Evolutionary conservation across 176 grass and related monocot species (phyloP).

Genomic region (Calamus simplicifolius): DNA sequence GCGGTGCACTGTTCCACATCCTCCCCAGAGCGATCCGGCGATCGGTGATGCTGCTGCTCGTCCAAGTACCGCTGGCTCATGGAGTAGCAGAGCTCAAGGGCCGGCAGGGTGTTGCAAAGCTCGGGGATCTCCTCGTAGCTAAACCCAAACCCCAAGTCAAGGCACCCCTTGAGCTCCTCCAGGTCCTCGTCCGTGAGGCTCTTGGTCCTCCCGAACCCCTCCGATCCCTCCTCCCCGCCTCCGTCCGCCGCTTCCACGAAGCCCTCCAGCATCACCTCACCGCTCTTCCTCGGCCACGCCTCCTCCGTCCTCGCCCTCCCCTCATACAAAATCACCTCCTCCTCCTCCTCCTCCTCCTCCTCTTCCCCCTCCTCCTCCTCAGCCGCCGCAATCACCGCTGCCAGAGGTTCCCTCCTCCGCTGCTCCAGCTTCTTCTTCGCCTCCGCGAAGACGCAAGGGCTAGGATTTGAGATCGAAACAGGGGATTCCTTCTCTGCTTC

Average conservation of each 20-base stretch:
- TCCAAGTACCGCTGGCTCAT: constrained; percentile 6
- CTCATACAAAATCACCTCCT: too few species aligned
- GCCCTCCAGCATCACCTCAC: constrained; percentile 14
- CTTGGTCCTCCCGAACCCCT: constrained; percentile 3
- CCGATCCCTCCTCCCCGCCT: background rate
- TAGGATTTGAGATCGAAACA: too few species aligned
- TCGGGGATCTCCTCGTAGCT: constrained; percentile 15
- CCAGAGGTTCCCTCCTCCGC: too few species aligned
- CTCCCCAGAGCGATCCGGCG: background rate
- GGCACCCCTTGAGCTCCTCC: constrained; percentile 15
- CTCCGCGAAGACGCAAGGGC: too few species aligned
- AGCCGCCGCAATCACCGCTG: too few species aligned
- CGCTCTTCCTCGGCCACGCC: background rate
- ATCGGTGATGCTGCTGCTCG: background rate
- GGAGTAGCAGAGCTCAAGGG: constrained; percentile 17
- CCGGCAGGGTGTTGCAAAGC: constrained; percentile 12
- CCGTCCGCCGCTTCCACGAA: background rate
- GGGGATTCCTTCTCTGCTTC: too few species aligned
- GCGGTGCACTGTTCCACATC: too few species aligned
- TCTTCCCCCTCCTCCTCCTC: too few species aligned
- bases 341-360: too few species aligned
- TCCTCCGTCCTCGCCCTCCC: background rate
- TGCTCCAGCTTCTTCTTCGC: too few species aligned
- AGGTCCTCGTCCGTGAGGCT: constrained; percentile 18
- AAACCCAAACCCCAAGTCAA: constrained; percentile 17